These are phyloP conservation scores for Spironucleus salmonicida DNA, from an alignment of 208 protist species.

Conservation along the genomic window DNA sequence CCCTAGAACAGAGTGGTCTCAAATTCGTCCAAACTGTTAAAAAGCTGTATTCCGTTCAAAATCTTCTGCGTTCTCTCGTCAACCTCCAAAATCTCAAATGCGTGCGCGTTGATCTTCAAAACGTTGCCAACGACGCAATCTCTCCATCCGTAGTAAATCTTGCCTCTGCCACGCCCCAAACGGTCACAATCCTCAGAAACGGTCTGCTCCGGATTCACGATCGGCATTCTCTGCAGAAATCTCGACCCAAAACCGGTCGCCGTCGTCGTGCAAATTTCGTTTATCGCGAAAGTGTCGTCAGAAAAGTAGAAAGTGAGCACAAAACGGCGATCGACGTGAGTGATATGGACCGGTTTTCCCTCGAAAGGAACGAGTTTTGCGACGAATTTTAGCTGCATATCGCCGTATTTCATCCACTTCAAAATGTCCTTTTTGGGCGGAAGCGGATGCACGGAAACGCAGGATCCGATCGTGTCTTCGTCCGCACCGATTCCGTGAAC, in stretches of 20 bases:
- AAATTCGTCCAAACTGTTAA: slow-evolving; percentile 9
- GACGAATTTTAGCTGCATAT: slow-evolving; percentile 68
- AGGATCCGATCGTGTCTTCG: slow-evolving; percentile 55
- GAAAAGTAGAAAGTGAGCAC: slow-evolving; percentile 49
- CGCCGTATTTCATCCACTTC: slow-evolving; percentile 31
- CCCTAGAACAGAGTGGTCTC: background rate
- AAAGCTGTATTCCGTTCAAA: background rate
- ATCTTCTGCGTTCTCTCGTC: slow-evolving; percentile 1
- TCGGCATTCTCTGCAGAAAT: background rate
- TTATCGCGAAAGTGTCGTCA: slow-evolving; percentile 47
- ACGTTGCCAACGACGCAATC: slow-evolving; percentile 13
- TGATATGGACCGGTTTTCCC: slow-evolving; percentile 14
- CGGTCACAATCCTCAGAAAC: background rate
- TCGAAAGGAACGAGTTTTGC: slow-evolving; percentile 37
- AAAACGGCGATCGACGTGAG: slow-evolving; percentile 28
- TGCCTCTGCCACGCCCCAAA: background rate
- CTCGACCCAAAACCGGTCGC: background rate
- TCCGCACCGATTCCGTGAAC: slow-evolving; percentile 58
- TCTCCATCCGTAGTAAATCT: slow-evolving; percentile 9
- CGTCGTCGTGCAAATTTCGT: background rate
- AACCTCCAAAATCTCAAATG: slow-evolving; percentile 18
- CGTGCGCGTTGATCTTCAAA: background rate
- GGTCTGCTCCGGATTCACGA: background rate
- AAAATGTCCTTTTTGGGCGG: slow-evolving; percentile 37
- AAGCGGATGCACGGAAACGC: slow-evolving; percentile 43